A percentile compares a stretch with the other conserved stretches of the same genome.
phyloP scores from a whole-genome alignment of 148 eudicot species.

The Suaeda aralocaspica region DNA sequence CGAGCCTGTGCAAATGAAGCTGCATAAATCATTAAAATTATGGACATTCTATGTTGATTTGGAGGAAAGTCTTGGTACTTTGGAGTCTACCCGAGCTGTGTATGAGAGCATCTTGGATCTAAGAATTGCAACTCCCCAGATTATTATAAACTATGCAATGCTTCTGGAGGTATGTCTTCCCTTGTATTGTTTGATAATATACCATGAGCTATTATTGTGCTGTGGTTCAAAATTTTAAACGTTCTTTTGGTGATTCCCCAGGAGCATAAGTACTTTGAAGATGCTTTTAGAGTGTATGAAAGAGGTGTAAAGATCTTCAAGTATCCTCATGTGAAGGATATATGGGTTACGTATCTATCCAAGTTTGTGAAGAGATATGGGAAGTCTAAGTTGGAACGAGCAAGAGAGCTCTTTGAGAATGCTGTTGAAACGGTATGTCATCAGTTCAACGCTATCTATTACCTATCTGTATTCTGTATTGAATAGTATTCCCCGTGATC shows the following conservation, averaged over 20 bases:
- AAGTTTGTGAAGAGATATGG: conserved; percentile 92
- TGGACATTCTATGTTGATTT: conserved; percentile 94
- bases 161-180: conserved; percentile 59
- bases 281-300: conserved; percentile 95
- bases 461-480: not conserved
- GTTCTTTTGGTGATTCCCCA: conserved; percentile 24
- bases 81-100: conserved; percentile 89
- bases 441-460: not conserved
- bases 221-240: conserved; percentile 2
- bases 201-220: not conserved
- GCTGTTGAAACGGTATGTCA: conserved; percentile 79
- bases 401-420: conserved; percentile 87
- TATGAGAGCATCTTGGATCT: conserved; percentile 91
- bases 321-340: conserved; percentile 93
- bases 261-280: conserved; percentile 95
- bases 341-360: conserved; percentile 86
- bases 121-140: conserved; percentile 93
- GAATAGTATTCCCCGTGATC: not conserved
- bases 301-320: conserved; percentile 95
- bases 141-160: conserved; percentile 86
- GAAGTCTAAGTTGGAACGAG: conserved; percentile 73
- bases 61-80: conserved; percentile 84
- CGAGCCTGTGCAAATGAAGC: conserved; percentile 90
- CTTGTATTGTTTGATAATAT: not conserved
- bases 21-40: conserved; percentile 72